Base-by-base conservation (phyloP, 345 rosid species). In the Hypericum perforatum region DNA sequence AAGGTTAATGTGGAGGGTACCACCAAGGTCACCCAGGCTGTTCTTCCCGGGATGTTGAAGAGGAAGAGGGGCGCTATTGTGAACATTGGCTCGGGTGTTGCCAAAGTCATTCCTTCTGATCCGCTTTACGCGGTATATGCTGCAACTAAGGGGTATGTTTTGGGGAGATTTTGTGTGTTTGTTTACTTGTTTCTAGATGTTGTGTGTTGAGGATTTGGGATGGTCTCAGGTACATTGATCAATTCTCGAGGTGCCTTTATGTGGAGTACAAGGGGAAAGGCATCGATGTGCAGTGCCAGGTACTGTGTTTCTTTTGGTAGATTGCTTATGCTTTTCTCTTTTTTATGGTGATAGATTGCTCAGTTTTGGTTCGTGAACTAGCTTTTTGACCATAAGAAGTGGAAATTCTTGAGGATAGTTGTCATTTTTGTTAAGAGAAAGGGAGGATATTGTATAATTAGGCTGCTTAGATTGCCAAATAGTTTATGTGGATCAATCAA, bases 51-150 rank as follows among this genome's bases (percentile, higher is more conserved):
- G 55, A 92, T 92, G 97, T 42, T 92, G 44, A 42, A 75, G 76
- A 85, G 91, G 81, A 92, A 89, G 76, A 73, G 53, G 38, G 97
- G 99, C 6, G 97, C 95, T n/a, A 80, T 89, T 59, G 79, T 92
- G 6, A 92, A 89, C 64, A 77, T 94, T 65, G 97, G 99, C 22
- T 94, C 99, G 52, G 99, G 97, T 69, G 91, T 94, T 63, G 79
- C 94, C 3, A 79, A 76, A 63, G 76, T 89, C 2, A 76, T 94
- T 37, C 99, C 99, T 65, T 89, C 97, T 0, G 91, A 89, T 76
- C 99, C 99, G 57, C 89, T 94, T 22, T 89, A 92, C 68, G 79
- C 94, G 16, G 85, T 86, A 67, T 94, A 89, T 66, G 99, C 95
- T 52, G 92, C 79, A 14, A 75, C 87, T 0, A 94, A 94, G 70